These are phyloP conservation scores for Calonectria henricotiae DNA, from an alignment of 2,329 filamentous ascomycete genomes.

Conservation along the genomic window DNA sequence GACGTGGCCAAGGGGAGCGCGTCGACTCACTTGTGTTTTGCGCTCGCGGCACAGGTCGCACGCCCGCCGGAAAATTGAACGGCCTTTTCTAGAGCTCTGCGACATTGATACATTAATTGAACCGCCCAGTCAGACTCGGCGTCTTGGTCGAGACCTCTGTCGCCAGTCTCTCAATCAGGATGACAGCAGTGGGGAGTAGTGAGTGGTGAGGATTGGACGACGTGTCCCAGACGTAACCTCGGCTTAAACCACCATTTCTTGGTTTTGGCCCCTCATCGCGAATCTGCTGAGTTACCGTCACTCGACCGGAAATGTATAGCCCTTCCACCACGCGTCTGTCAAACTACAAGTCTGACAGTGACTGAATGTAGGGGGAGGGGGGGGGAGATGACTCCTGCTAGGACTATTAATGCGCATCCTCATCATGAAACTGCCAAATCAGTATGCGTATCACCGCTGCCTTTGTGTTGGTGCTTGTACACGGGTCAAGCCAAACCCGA, in stretches of 20 bases:
- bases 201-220: not conserved
- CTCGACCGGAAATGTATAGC: not conserved
- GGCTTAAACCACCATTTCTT: not conserved
- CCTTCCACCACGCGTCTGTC: not conserved
- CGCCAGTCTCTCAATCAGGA: not conserved
- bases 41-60: slow-evolving; percentile 25
- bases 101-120: slow-evolving; percentile 20
- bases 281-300: not conserved
- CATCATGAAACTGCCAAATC: too few species aligned
- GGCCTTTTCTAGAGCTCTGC: slow-evolving; percentile 19
- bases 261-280: not conserved
- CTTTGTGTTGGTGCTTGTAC: too few species aligned
- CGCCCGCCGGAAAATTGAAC: slow-evolving; percentile 9
- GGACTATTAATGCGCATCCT: too few species aligned
- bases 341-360: not conserved
- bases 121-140: not conserved
- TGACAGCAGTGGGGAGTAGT: not conserved
- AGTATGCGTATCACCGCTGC: too few species aligned
- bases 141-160: not conserved
- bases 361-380: too few species aligned
- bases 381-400: too few species aligned
- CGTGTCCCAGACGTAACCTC: slow-evolving; percentile 10
- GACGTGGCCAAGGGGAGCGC: not conserved
- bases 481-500: too few species aligned
- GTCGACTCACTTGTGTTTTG: slow-evolving; percentile 16